phyloP scores from a whole-genome alignment of 106 monocot species.

The Hemerocallis citrina region DNA sequence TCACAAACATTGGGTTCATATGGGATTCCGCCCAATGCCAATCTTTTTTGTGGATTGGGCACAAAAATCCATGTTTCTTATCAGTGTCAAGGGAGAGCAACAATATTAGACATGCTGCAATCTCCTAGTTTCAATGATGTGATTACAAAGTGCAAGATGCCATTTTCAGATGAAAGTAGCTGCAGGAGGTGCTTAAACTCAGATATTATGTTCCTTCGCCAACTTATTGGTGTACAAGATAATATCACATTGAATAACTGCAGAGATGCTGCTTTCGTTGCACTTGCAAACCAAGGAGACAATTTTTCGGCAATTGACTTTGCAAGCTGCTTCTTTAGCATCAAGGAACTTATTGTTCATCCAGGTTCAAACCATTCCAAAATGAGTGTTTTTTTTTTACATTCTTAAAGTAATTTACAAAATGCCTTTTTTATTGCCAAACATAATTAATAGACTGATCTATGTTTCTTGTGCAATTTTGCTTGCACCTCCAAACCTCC shows the following conservation, averaged over 20 bases:
- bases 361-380: constrained; percentile 43
- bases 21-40: constrained; percentile 61
- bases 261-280: constrained; percentile 87
- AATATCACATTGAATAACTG: constrained; percentile 86
- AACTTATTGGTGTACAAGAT: constrained; percentile 63
- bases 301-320: constrained; percentile 28
- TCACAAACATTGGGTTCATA: constrained; percentile 44
- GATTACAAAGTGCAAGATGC: constrained; percentile 45
- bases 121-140: constrained; percentile 76
- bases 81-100: constrained; percentile 67
- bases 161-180: constrained; percentile 30
- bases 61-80: constrained; percentile 73
- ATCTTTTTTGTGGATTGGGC: constrained; percentile 70
- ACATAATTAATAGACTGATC: too few species aligned
- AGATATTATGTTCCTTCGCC: constrained; percentile 68
- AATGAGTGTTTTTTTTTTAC: not conserved
- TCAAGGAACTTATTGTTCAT: constrained; percentile 46
- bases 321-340: constrained; percentile 81
- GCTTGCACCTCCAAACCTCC: too few species aligned
- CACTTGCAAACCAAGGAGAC: constrained; percentile 60
- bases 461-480: too few species aligned
- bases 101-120: constrained; percentile 61
- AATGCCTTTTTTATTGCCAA: not conserved
- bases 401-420: not conserved
- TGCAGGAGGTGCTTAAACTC: constrained; percentile 89